Evolutionary conservation across 2,329 filamentous ascomycete genomes (phyloP).

Genomic region (Botrytis porri): DNA sequence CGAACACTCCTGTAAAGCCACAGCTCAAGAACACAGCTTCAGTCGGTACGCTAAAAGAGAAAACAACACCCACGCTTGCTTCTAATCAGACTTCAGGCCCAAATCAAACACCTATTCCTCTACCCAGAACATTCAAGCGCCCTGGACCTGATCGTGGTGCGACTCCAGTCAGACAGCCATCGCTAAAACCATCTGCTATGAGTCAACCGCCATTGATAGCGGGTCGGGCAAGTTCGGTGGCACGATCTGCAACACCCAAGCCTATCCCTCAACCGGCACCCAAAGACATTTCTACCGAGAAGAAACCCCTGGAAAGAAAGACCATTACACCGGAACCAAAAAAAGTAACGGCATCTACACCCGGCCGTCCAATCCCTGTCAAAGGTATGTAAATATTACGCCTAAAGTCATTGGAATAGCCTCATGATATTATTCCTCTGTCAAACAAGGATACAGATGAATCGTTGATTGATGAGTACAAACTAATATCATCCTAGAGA

Average conservation of each 20-base stretch:
- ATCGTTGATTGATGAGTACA: neutral
- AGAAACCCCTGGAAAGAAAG: neutral
- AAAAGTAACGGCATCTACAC: neutral
- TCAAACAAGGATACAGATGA: neutral
- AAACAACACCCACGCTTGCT: neutral
- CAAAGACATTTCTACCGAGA: neutral
- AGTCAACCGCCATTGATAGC: constrained; percentile 15
- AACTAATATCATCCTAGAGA: constrained; percentile 12
- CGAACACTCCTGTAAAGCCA: constrained; percentile 14
- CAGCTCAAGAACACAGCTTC: constrained; percentile 8
- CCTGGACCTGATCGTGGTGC: constrained; percentile 15
- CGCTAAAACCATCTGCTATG: constrained; percentile 6
- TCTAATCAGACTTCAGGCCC: constrained; percentile 2
- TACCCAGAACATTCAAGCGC: constrained; percentile 15
- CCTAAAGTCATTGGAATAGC: neutral
- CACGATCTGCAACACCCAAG: constrained; percentile 12
- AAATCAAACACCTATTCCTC: constrained; percentile 14
- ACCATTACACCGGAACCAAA: constrained; percentile 7
- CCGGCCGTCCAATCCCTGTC: neutral
- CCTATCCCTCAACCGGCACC: neutral
- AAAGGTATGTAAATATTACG: constrained; percentile 13
- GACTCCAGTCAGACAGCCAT: neutral
- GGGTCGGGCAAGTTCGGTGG: neutral
- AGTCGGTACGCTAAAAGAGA: neutral
- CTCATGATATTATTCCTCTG: neutral